Percentiles rank a stretch among this genome's conserved stretches.
phyloP scores from a whole-genome alignment of 805 yeast species.

The Myxozyma vanderwaltii region DNA sequence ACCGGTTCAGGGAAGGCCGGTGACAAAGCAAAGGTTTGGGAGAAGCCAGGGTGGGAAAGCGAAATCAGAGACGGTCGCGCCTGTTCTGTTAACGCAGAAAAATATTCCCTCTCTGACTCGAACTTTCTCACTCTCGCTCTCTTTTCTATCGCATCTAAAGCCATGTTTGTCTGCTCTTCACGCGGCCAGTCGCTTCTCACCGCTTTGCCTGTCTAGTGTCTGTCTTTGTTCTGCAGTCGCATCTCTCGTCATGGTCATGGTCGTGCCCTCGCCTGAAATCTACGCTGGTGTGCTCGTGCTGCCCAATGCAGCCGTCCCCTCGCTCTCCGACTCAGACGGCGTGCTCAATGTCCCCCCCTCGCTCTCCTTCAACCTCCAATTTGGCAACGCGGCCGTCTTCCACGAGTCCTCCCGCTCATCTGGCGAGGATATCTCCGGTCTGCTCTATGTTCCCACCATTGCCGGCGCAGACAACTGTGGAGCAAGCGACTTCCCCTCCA shows the following conservation, averaged over 20 bases:
- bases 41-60: no score
- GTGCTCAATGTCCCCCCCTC: conserved; percentile 16
- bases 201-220: background rate
- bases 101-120: no score
- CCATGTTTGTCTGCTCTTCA: background rate
- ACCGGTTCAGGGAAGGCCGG: no score
- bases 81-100: no score
- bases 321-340: background rate
- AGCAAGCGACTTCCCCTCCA: conserved; percentile 4
- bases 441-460: conserved; percentile 27
- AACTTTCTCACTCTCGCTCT: no score
- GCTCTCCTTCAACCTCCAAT: conserved; percentile 16
- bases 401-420: conserved; percentile 11
- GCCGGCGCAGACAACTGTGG: conserved; percentile 13
- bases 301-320: conserved; percentile 14
- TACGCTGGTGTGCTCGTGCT: conserved; percentile 31
- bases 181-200: background rate
- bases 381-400: conserved; percentile 6
- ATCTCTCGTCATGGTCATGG: background rate
- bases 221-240: background rate
- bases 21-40: no score
- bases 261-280: conserved; percentile 7
- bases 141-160: background rate
- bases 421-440: conserved; percentile 13
- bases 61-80: no score